These are phyloP conservation scores for Diaporthe eres DNA, from an alignment of 2,329 filamentous ascomycete species.

Conservation along the genomic window DNA sequence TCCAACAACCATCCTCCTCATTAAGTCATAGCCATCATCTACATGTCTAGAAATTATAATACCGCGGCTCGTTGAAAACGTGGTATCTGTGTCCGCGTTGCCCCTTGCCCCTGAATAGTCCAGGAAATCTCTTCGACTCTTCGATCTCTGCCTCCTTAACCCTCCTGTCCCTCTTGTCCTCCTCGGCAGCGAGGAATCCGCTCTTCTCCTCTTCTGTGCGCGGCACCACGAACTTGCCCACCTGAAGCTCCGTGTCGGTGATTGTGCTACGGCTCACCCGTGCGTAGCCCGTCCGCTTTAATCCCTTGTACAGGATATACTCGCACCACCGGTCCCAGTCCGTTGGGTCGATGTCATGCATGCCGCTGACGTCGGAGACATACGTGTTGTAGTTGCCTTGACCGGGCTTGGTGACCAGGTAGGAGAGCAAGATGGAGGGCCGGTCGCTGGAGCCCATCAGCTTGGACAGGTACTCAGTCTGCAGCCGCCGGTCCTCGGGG, in stretches of 20 bases:
- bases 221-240: constrained; percentile 93
- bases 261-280: constrained; percentile 90
- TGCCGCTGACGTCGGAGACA: constrained; percentile 86
- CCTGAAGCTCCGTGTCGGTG: constrained; percentile 97
- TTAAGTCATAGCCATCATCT: constrained; percentile 5
- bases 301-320: constrained; percentile 94
- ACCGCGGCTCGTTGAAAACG: constrained; percentile 93
- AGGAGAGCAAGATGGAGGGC: constrained; percentile 88
- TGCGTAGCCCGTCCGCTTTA: constrained; percentile 90
- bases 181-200: constrained; percentile 55
- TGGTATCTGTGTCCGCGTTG: constrained; percentile 93
- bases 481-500: constrained; percentile 88
- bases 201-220: constrained; percentile 71
- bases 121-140: constrained; percentile 85
- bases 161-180: constrained; percentile 69
- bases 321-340: constrained; percentile 99
- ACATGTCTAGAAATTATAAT: constrained; percentile 58
- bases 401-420: constrained; percentile 90
- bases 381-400: constrained; percentile 98
- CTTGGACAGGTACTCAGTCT: constrained; percentile 86
- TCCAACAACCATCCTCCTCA: not conserved
- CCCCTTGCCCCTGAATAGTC: constrained; percentile 85
- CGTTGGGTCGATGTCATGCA: constrained; percentile 92
- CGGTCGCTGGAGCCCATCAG: constrained; percentile 88
- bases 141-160: constrained; percentile 82